These are phyloP conservation scores for Poa annua DNA, from an alignment of 176 grass and related monocot genomes.

Conservation along the genomic window DNA sequence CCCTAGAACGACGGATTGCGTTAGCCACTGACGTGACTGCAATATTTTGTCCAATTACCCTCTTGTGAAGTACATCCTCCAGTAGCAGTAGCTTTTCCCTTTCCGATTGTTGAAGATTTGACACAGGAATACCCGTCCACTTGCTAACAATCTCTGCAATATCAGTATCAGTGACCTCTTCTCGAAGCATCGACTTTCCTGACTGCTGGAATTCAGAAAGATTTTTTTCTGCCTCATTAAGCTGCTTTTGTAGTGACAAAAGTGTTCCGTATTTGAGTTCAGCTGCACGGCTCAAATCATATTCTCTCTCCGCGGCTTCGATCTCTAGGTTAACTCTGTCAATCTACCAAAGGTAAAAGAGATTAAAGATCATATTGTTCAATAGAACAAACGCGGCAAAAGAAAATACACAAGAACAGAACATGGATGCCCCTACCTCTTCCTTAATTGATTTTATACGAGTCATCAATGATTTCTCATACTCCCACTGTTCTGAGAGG, in stretches of 20 bases:
- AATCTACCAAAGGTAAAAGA: constrained; percentile 53
- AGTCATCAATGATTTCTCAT: constrained; percentile 87
- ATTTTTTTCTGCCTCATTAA: constrained; percentile 87
- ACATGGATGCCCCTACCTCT: constrained; percentile 60
- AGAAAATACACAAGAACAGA: constrained; percentile 33
- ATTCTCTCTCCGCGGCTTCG: constrained; percentile 89
- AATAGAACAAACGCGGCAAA: constrained; percentile 5
- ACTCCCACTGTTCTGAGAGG: constrained; percentile 86
- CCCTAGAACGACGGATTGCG: constrained; percentile 91
- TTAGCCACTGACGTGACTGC: constrained; percentile 90
- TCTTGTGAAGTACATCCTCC: constrained; percentile 91
- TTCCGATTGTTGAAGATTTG: constrained; percentile 97
- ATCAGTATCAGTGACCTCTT: constrained; percentile 88
- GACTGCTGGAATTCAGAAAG: constrained; percentile 84
- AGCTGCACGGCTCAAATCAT: constrained; percentile 85
- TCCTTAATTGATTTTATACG: constrained; percentile 88
- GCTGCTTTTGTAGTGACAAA: constrained; percentile 73
- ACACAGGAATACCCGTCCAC: constrained; percentile 94
- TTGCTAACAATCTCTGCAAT: constrained; percentile 95
- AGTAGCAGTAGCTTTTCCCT: constrained; percentile 79
- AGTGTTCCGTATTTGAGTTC: constrained; percentile 93
- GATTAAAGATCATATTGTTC: constrained; percentile 25
- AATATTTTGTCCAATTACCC: constrained; percentile 91
- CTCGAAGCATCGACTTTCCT: constrained; percentile 83
- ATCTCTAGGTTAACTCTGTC: constrained; percentile 98